These are phyloP conservation scores for Kappamyces sp. DNA, from an alignment of 192 early-diverging fungal species.

Conservation along the genomic window DNA sequence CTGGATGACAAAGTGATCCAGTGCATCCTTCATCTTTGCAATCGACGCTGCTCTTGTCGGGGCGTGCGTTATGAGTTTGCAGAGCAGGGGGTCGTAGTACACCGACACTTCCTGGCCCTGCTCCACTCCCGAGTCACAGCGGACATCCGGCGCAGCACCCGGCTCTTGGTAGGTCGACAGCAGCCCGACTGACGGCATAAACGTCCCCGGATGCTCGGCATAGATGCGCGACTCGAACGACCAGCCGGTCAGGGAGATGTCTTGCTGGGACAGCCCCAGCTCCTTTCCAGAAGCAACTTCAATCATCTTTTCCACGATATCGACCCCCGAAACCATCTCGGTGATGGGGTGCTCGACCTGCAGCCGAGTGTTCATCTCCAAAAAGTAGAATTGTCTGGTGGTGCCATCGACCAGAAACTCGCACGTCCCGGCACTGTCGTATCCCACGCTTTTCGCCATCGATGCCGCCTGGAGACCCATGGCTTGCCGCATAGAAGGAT, in stretches of 20 bases:
- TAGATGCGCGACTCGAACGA: constrained; percentile 94
- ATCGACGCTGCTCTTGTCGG: constrained; percentile 69
- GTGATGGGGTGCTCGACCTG: constrained; percentile 99
- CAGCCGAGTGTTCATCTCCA: constrained; percentile 95
- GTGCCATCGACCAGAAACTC: constrained; percentile 82
- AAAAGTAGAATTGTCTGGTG: constrained; percentile 86
- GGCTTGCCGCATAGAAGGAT: constrained; percentile 50
- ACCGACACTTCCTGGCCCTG: constrained; percentile 92
- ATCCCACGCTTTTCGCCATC: constrained; percentile 55
- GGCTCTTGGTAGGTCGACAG: constrained; percentile 84
- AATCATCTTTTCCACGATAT: constrained; percentile 95
- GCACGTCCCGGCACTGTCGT: constrained; percentile 92
- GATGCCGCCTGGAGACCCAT: constrained; percentile 85
- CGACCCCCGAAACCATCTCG: constrained; percentile 87
- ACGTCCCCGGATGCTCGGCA: constrained; percentile 91
- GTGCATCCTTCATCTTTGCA: constrained; percentile 67
- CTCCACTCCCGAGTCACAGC: constrained; percentile 89
- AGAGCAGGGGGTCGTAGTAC: constrained; percentile 94
- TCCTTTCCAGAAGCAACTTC: constrained; percentile 76
- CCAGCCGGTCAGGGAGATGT: constrained; percentile 77
- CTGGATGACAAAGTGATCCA: constrained; percentile 88
- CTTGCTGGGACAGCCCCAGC: constrained; percentile 64
- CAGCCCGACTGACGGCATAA: constrained; percentile 86
- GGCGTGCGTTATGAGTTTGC: constrained; percentile 87
- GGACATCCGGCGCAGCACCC: constrained; percentile 35